Evolutionary conservation across 805 yeast genomes (phyloP).

Genomic region (Ascoidea rubescens): DNA sequence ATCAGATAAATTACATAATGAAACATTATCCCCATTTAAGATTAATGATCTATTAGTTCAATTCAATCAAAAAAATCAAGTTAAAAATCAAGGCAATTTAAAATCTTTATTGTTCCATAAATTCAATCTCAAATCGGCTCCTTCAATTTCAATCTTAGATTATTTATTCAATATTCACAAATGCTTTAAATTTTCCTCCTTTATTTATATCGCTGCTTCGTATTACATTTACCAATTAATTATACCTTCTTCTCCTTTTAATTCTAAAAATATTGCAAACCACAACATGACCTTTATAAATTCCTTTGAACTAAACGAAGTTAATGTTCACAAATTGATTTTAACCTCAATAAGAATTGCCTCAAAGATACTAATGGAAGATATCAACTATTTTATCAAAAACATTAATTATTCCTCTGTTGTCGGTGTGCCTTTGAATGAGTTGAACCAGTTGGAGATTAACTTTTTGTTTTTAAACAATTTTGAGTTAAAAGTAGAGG

Average conservation of each 20-base stretch:
- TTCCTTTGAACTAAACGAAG: conserved; percentile 21
- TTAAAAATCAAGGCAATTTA: not conserved
- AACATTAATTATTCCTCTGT: conserved; percentile 26
- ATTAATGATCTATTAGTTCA: too few species aligned
- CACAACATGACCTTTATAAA: conserved; percentile 4
- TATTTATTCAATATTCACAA: conserved; percentile 17
- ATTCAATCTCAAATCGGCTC: conserved; percentile 14
- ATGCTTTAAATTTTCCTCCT: conserved; percentile 16
- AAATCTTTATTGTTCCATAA: conserved; percentile 9
- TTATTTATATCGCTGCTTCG: conserved; percentile 16
- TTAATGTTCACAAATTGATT: conserved; percentile 29
- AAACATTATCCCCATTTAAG: not conserved
- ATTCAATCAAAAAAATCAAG: not conserved
- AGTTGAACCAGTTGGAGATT: conserved; percentile 33
- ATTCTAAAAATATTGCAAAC: not conserved
- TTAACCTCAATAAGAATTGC: conserved; percentile 32
- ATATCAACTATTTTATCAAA: conserved; percentile 27
- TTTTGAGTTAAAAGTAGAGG: conserved; percentile 33
- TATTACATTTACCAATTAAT: conserved; percentile 15
- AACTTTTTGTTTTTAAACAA: conserved; percentile 34
- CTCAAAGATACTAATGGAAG: conserved; percentile 29
- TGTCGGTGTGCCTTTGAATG: conserved; percentile 29
- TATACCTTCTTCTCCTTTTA: not conserved
- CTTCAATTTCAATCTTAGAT: conserved; percentile 13
- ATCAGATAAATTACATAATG: not conserved